Percentiles rank a stretch among this genome's conserved stretches.
Conservation (phyloP, 176 grass and related monocot genomes). For the Bromus sterilis region DNA sequence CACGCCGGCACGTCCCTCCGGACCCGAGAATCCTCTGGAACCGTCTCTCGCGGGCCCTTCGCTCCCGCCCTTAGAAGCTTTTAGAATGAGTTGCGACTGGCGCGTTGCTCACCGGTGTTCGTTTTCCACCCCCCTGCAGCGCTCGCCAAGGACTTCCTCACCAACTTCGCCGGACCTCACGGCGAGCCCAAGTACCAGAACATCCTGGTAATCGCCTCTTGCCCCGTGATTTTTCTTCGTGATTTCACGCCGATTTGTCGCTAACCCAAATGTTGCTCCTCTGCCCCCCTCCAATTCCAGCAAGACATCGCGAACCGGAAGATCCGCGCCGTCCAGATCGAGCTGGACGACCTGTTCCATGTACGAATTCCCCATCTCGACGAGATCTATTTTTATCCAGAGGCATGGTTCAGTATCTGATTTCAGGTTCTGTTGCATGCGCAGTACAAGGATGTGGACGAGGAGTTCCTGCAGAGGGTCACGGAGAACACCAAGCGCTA, state of each 20-base stretch:
- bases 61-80: background rate
- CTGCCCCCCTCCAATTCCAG: constrained; percentile 20
- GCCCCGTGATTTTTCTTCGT: background rate
- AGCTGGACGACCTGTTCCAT: constrained; percentile 81
- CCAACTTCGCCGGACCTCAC: constrained; percentile 51
- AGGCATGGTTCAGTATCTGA: constrained; percentile 9
- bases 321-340: constrained; percentile 61
- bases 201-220: constrained; percentile 49
- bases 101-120: background rate
- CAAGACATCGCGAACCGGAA: constrained; percentile 94
- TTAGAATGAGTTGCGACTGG: background rate
- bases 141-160: constrained; percentile 86
- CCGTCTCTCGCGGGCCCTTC: background rate
- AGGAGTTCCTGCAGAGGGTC: constrained; percentile 80
- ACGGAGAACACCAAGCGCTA: constrained; percentile 83
- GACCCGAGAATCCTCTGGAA: background rate
- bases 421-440: background rate
- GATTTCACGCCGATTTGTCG: background rate
- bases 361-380: constrained; percentile 26
- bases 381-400: background rate
- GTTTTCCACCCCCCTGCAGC: constrained; percentile 31
- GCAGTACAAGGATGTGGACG: constrained; percentile 81
- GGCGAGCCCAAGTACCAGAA: constrained; percentile 89
- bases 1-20: background rate
- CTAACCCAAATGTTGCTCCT: background rate